Percentiles rank a stretch among this genome's conserved stretches.
Evolutionary conservation across 1,284 basidiomycete genomes (phyloP).

Genomic region (Fistulinella cinereoalba): DNA sequence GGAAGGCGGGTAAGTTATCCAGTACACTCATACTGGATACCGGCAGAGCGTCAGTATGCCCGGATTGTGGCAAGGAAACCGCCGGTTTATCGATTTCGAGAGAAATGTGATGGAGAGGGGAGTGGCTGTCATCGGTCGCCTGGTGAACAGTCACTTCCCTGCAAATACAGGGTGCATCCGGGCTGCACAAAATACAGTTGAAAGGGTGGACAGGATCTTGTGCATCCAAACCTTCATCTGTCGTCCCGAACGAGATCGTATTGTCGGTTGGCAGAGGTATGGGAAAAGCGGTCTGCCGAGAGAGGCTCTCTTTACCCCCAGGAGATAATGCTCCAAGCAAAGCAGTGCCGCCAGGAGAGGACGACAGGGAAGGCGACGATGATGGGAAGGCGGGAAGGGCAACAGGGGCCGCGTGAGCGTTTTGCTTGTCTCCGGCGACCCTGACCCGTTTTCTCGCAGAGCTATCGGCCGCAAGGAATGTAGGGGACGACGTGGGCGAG

Average conservation of each 20-base stretch:
- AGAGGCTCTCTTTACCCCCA: constrained; percentile 6
- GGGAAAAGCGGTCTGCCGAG: constrained; percentile 20
- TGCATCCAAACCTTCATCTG: constrained; percentile 24
- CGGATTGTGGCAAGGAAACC: constrained; percentile 21
- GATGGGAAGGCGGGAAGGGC: constrained; percentile 25
- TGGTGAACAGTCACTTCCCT: constrained; percentile 58
- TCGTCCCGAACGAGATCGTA: constrained; percentile 36
- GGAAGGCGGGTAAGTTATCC: constrained; percentile 73
- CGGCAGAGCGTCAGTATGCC: constrained; percentile 13
- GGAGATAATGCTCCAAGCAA: constrained; percentile 6
- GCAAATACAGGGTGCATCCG: constrained; percentile 70
- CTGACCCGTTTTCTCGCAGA: constrained; percentile 42
- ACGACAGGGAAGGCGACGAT: constrained; percentile 15
- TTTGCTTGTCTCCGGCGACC: constrained; percentile 35
- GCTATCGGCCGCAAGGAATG: constrained; percentile 20
- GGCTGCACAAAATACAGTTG: constrained; percentile 68
- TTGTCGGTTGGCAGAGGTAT: constrained; percentile 26
- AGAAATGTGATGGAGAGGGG: constrained; percentile 11
- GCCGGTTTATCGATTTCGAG: constrained; percentile 22
- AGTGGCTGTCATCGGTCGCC: constrained; percentile 20
- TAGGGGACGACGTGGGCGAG: constrained; percentile 34
- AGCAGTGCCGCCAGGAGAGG: constrained; percentile 15
- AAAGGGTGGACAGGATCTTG: constrained; percentile 32
- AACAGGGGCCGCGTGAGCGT: constrained; percentile 28
- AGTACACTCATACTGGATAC: constrained; percentile 50